Percentiles rank a stretch among this genome's conserved stretches.
phyloP scores from a whole-genome alignment of 2,329 filamentous ascomycete genomes.

The Colletotrichum graminicola region DNA sequence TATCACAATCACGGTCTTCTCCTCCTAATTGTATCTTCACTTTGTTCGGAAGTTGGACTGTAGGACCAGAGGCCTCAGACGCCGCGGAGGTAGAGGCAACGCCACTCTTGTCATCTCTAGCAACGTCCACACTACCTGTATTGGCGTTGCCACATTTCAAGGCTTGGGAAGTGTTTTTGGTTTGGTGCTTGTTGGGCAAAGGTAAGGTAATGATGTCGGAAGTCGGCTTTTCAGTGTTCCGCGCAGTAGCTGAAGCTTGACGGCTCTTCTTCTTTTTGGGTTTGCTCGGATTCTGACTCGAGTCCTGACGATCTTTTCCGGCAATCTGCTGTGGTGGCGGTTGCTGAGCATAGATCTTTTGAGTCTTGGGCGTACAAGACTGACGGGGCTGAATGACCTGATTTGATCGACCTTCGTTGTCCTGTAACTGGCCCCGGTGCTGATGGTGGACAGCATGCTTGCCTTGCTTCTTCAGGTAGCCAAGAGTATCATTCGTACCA shows the following conservation, averaged over 20 bases:
- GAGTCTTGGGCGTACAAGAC: too few species aligned
- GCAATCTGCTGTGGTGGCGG: background rate
- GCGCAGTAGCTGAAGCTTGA: background rate
- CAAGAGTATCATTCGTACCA: background rate
- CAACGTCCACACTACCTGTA: too few species aligned
- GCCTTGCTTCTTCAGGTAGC: background rate
- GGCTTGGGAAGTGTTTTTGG: background rate
- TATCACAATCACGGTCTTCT: too few species aligned
- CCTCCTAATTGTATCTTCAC: background rate
- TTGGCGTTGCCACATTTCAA: background rate
- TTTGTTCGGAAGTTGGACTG: background rate
- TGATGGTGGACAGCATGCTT: background rate
- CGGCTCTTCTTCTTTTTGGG: background rate
- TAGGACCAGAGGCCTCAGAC: background rate
- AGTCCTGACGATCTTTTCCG: background rate
- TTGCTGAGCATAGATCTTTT: too few species aligned
- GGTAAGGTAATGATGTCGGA: background rate
- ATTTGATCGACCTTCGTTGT: background rate
- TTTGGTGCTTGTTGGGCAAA: background rate
- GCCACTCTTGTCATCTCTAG: background rate
- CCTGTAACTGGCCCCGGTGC: background rate
- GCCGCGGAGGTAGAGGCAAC: background rate
- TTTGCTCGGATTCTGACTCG: background rate
- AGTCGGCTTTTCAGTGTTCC: background rate
- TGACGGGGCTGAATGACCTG: background rate